These are phyloP conservation scores for Pseudophaeomoniella oleicola DNA, from an alignment of 2,329 filamentous ascomycete species.

Conservation along the genomic window DNA sequence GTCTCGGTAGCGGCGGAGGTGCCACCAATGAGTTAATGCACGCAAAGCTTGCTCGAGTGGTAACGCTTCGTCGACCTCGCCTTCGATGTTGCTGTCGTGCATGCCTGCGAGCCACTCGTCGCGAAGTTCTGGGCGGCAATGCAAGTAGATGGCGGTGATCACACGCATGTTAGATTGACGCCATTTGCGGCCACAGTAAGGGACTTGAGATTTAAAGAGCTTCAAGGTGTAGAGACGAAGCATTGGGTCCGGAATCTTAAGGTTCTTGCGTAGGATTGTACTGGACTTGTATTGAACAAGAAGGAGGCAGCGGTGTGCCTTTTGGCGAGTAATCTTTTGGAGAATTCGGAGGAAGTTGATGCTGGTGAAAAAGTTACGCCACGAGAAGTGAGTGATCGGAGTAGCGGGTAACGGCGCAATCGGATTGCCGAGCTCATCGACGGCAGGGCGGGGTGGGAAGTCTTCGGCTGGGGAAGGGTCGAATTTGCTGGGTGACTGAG, in stretches of 20 bases:
- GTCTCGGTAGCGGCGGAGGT: slow-evolving; percentile 67
- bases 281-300: slow-evolving; percentile 93
- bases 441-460: slow-evolving; percentile 34
- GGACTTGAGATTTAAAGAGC: slow-evolving; percentile 96
- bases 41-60: slow-evolving; percentile 83
- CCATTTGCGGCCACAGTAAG: slow-evolving; percentile 97
- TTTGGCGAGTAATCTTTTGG: slow-evolving; percentile 94
- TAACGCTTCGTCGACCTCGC: slow-evolving; percentile 82
- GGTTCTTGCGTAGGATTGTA: slow-evolving; percentile 77
- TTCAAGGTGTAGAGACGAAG: slow-evolving; percentile 91
- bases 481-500: slow-evolving; percentile 12
- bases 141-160: slow-evolving; percentile 90
- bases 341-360: slow-evolving; percentile 94
- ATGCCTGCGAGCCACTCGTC: slow-evolving; percentile 46
- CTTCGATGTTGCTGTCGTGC: slow-evolving; percentile 55
- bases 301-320: slow-evolving; percentile 84
- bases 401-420: slow-evolving; percentile 51
- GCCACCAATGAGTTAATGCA: slow-evolving; percentile 88
- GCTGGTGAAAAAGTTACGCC: slow-evolving; percentile 85
- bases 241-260: slow-evolving; percentile 78
- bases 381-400: slow-evolving; percentile 80
- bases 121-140: slow-evolving; percentile 79
- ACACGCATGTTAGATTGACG: slow-evolving; percentile 96
- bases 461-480: slow-evolving; percentile 7
- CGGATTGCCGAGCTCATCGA: slow-evolving; percentile 81